Evolutionary conservation across 257 asterid genomes (phyloP).

Genomic region (Nyctanthes arbortristis): DNA sequence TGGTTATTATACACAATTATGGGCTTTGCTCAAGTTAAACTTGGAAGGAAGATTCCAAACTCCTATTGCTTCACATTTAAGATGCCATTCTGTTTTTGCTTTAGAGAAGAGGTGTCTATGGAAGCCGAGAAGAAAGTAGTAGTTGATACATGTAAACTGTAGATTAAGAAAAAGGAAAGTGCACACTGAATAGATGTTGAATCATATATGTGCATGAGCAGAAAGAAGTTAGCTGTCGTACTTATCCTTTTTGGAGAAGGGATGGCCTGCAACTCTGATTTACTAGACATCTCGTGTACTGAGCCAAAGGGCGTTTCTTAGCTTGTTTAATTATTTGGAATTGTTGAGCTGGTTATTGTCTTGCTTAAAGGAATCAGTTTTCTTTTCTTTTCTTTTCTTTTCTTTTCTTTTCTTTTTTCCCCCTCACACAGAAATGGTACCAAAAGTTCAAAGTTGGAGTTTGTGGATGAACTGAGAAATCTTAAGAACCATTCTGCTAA

Average conservation of each 20-base stretch:
- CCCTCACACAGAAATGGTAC: background rate
- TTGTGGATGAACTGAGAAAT: background rate
- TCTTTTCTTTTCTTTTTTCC: too few relatives aligned
- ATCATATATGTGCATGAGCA: background rate
- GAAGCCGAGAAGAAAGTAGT: slow-evolving; percentile 1
- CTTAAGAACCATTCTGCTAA: background rate
- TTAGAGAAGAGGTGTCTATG: background rate
- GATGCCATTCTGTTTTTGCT: background rate
- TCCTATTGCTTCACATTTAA: background rate
- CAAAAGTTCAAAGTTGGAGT: background rate
- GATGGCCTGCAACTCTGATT: slow-evolving; percentile 5
- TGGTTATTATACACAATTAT: slow-evolving; percentile 12
- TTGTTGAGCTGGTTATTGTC: background rate
- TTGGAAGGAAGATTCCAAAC: background rate
- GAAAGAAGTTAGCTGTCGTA: background rate
- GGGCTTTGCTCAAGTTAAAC: slow-evolving; percentile 15
- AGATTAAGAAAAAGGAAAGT: background rate
- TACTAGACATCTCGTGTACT: background rate
- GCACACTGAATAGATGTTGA: background rate
- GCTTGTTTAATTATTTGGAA: background rate
- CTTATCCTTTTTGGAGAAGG: slow-evolving; percentile 4
- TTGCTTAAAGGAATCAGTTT: background rate
- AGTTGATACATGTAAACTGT: slow-evolving; percentile 7
- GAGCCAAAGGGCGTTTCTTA: background rate
- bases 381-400: too few relatives aligned